A percentile compares a stretch with the other conserved stretches of the same genome.
Evolutionary conservation across 192 early-diverging fungal species (phyloP).

Genomic region (Lobosporangium transversale): DNA sequence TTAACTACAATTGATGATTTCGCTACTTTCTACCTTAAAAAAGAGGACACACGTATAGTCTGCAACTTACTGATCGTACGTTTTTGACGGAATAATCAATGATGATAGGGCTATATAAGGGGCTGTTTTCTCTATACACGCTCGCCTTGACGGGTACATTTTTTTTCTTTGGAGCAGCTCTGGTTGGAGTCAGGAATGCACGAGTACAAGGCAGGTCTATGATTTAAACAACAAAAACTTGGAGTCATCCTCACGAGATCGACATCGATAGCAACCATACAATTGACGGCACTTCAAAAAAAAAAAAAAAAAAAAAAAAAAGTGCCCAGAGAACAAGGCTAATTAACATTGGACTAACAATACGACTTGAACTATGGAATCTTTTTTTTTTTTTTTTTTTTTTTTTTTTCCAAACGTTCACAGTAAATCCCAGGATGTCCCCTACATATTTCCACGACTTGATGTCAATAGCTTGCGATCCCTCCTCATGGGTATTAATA

Average conservation of each 20-base stretch:
- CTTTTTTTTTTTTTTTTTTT: too few species aligned
- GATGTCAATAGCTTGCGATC: slow-evolving; percentile 21
- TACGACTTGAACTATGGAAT: not conserved
- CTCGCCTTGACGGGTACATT: slow-evolving; percentile 12
- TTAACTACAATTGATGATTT: too few species aligned
- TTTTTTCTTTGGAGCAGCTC: slow-evolving; percentile 22
- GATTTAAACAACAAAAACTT: too few species aligned
- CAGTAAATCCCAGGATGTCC: slow-evolving; percentile 47
- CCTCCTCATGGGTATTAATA: slow-evolving; percentile 25
- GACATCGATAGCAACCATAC: too few species aligned
- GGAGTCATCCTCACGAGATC: too few species aligned
- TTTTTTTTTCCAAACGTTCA: too few species aligned
- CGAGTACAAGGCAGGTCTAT: slow-evolving; percentile 36
- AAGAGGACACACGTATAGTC: too few species aligned
- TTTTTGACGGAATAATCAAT: not conserved
- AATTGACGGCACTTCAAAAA: too few species aligned
- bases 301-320: too few species aligned
- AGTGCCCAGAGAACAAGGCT: too few species aligned
- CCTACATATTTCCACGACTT: slow-evolving; percentile 34
- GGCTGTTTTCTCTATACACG: slow-evolving; percentile 21
- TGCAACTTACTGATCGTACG: not conserved
- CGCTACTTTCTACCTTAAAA: too few species aligned
- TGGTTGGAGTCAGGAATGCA: slow-evolving; percentile 35
- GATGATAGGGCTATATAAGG: slow-evolving; percentile 19
- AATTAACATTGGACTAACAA: not conserved